Base-by-base conservation (phyloP, 495 filamentous ascomycete genomes). In the Daldinia decipiens region DNA sequence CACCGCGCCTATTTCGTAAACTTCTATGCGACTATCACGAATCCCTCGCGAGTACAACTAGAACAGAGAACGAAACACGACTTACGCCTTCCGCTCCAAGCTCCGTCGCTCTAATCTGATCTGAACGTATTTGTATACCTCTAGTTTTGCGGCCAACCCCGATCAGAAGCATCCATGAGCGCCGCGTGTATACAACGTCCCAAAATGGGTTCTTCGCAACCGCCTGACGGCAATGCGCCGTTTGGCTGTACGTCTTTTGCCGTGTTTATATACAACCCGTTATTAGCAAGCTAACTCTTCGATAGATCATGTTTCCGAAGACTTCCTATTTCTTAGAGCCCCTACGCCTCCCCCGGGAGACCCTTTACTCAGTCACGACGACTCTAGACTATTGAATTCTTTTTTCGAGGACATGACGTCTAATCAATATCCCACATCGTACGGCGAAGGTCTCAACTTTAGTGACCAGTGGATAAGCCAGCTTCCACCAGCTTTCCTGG, bases 321-420 rank as follows among this genome's bases (percentile, higher is more conserved):
- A 86, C 40, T 85, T 83, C 55, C 83, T 87, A 29, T 86, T 84
- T 64, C 82, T 86, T 54, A 83, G 83, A 69, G 82, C 85, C 63
- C 87, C 88, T 31, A 83, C 84, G 38, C 86, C 85, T 45, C 84
- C 88, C 19, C 84, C 85, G 3, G 88, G 88, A 9, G 84, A 84
- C 27, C 84, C 88, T 36, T 80, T 90, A 53, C 83, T 90, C 65
- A 84, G 87, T 63, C 85, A 88, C 71, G 84, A 84, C 61, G 88
- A 91, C 73, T 85, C 82, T 39, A 87, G 83, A 65, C 83, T 88
- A 77, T 81, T 90, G n/a, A 83, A 85, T 31, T 83, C 79, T 66
- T 91, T 90, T 78, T 89, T 90, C 74, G 86, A 85, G 55, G 86
- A 83, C 19, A 80, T 90, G 74, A 84, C 85, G 59, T 79, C 85